phyloP scores from a whole-genome alignment of 495 filamentous ascomycete species.

The Penicillium bovifimosum region DNA sequence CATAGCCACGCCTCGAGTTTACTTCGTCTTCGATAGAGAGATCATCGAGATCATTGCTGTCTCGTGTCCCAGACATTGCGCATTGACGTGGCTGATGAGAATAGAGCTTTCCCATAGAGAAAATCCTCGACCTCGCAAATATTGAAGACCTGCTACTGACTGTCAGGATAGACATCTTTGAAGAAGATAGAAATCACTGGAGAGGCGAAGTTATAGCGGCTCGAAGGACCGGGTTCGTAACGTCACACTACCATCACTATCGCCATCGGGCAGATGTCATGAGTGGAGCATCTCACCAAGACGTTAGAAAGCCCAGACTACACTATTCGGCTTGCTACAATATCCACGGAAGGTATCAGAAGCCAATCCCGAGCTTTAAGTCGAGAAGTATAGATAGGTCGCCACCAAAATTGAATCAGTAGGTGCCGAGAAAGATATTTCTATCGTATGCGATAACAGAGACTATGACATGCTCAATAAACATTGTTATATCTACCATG shows the following conservation, averaged over 20 bases:
- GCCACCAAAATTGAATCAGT: no score
- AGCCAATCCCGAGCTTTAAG: no score
- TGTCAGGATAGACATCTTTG: not conserved
- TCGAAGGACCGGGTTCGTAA: not conserved
- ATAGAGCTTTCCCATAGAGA: not conserved
- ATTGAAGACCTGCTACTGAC: not conserved
- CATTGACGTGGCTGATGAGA: not conserved
- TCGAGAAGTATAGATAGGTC: no score
- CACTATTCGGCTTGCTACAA: not conserved
- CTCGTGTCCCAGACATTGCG: slow-evolving; percentile 11
- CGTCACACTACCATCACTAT: not conserved
- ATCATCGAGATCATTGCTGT: slow-evolving; percentile 11
- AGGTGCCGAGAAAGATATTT: no score
- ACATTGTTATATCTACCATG: not conserved
- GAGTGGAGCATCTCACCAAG: not conserved
- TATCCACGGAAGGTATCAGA: no score
- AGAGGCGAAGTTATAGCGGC: not conserved
- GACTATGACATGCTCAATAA: not conserved
- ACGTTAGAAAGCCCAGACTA: not conserved
- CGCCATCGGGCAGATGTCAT: not conserved
- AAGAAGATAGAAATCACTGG: not conserved
- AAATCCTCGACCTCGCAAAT: not conserved
- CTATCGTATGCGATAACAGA: no score
- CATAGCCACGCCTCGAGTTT: slow-evolving; percentile 24
- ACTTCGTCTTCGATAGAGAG: slow-evolving; percentile 19